phyloP scores from a whole-genome alignment of 495 filamentous ascomycete genomes.

The Sabuloglossum arenarium region DNA sequence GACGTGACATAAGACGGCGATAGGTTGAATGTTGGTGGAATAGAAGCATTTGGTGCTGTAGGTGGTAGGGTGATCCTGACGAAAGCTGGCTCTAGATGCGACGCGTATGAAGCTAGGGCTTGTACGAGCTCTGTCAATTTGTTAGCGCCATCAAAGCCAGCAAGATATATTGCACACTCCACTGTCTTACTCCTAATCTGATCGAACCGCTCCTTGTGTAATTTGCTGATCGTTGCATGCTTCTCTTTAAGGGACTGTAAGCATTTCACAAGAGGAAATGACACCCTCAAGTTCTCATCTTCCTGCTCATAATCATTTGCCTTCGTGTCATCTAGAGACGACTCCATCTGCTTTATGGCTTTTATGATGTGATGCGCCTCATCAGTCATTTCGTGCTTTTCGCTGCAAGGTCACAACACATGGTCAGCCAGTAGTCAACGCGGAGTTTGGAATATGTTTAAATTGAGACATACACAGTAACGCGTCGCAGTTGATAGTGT shows the following conservation, averaged over 20 bases:
- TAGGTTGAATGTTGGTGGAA: constrained; percentile 67
- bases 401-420: constrained; percentile 24
- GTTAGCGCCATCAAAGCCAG: constrained; percentile 7
- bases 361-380: constrained; percentile 74
- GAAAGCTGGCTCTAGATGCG: constrained; percentile 75
- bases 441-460: background rate
- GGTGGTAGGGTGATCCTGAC: constrained; percentile 67
- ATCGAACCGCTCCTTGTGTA: constrained; percentile 77
- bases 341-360: constrained; percentile 79
- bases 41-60: constrained; percentile 46
- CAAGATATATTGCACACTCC: background rate
- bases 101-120: constrained; percentile 85
- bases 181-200: constrained; percentile 59
- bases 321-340: constrained; percentile 59
- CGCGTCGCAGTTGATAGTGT: constrained; percentile 59
- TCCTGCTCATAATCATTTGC: constrained; percentile 36
- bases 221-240: constrained; percentile 50
- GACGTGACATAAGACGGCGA: constrained; percentile 71
- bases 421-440: background rate
- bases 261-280: constrained; percentile 61
- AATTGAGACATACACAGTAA: constrained; percentile 34
- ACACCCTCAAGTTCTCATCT: constrained; percentile 47
- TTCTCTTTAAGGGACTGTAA: constrained; percentile 67
- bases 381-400: constrained; percentile 72
- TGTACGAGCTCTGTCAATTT: constrained; percentile 53